A percentile compares a stretch with the other conserved stretches of the same genome.
Conservation (phyloP, 1,284 basidiomycete genomes). For the Microbotryum scabiosae region DNA sequence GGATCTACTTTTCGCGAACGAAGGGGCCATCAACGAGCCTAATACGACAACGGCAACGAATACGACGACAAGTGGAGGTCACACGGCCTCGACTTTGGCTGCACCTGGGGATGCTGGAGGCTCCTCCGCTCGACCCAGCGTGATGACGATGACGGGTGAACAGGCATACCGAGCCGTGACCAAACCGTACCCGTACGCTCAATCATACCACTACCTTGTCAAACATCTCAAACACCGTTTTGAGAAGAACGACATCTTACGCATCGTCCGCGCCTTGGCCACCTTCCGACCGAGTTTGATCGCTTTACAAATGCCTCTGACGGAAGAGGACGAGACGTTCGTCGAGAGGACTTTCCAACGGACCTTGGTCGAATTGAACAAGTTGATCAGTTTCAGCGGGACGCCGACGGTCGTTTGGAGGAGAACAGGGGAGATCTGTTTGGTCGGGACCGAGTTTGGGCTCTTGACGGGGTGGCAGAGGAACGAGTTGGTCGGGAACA, state of each 20-base stretch:
- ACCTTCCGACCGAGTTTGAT: conserved; percentile 92
- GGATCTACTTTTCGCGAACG: too few relatives aligned
- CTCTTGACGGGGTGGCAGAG: conserved; percentile 83
- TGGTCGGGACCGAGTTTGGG: conserved; percentile 92
- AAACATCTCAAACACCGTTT: conserved; percentile 79
- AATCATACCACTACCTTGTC: conserved; percentile 91
- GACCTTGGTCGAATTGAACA: conserved; percentile 87
- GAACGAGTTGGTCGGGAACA: conserved; percentile 67
- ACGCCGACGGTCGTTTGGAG: conserved; percentile 99
- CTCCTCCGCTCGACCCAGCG: neutral
- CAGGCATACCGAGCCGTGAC: conserved; percentile 66
- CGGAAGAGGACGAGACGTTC: conserved; percentile 80
- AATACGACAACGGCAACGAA: neutral
- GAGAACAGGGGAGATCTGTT: conserved; percentile 91
- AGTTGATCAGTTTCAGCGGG: conserved; percentile 91
- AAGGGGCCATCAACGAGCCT: too few relatives aligned
- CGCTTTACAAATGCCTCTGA: conserved; percentile 89
- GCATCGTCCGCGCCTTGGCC: conserved; percentile 86
- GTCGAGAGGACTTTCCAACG: conserved; percentile 92
- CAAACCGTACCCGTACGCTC: conserved; percentile 71
- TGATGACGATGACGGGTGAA: conserved; percentile 37
- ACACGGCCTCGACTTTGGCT: neutral
- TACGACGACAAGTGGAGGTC: neutral
- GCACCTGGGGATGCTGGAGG: neutral
- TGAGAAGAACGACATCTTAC: conserved; percentile 88